Base-by-base conservation (phyloP, 768 basidiomycete species). In the Tubosaeta sp. region DNA sequence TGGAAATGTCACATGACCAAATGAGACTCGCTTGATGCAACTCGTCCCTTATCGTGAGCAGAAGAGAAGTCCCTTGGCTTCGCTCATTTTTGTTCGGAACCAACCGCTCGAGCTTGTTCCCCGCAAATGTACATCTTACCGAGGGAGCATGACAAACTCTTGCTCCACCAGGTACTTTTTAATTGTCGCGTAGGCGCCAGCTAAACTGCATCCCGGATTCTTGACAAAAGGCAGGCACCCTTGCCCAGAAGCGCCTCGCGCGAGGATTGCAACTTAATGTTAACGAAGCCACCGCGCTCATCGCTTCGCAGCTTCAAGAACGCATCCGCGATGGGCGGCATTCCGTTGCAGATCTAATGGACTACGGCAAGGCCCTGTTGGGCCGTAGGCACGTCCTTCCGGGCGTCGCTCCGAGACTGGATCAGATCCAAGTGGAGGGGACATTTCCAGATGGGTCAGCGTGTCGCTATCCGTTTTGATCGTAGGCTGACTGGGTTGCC, bases 191-290 rank as follows among this genome's bases (percentile, higher is more conserved):
- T 40, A 27, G 19, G 45, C 24, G 35, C 46, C 36, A 6, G n/a
- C 35, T 8, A n/a, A 11, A 30, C 13, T 29, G 29, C 45, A 35
- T 44, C 39, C 48, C 44, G 4, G 7, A 38, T 11, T 22, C 16
- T 40, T 24, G n/a, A 44, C 31, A 43, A 59, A 44, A 92, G 86
- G 82, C 86, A 24, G 96, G 96, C 21, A 83, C 80, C 54, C 81
- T 98, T 16, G 93, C 96, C 1, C 95, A 98, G 71, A 87, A 92
- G 61, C 87, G 96, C 35, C 83, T 99, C 14, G 95, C 95, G 5
- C 81, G 96, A n/a, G 96, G 96, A 9, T 66, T 95, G 31, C 79
- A 79, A 48, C 80, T 98, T 48, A 98, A 98, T 70, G 72, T 84
- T 54, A 80, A 89, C 3, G 96, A 99, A 70, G 86, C 94, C 0